Base-by-base conservation (phyloP, 2,329 filamentous ascomycete genomes). In the Fusarium avenaceum region DNA sequence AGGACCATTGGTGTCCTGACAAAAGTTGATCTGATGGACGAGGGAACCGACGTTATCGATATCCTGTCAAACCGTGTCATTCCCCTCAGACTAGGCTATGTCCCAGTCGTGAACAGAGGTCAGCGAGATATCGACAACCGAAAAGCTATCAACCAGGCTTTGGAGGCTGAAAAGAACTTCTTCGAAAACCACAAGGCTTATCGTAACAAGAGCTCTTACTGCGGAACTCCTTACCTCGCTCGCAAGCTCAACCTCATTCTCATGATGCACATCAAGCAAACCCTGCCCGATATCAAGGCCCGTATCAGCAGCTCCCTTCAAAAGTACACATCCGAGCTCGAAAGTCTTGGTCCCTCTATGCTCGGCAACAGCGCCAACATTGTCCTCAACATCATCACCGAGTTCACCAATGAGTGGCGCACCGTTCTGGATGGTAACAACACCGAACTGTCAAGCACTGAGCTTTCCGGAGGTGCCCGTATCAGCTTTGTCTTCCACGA, bases 221-320 rank as follows among this genome's bases (percentile, higher is more conserved):
- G 96, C 80, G 96, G 96, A 79, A 99, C 96, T 4, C 96, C 96
- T 6, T 99, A 99, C 77, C 85, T 99, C 63, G 96, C 96, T 6
- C 90, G 95, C 72, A 99, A 99, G 83, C 88, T 99, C 63, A 99
- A 99, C 82, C 86, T 99, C 75, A 98, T 99, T 77, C 87, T 99
- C 73, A 98, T 99, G 95, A 99, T 99, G 96, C 96, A 99, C 84
- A 99, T 99, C 85, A 99, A 99, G 83, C 95, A 99, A 84, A 99
- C 96, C 2, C 87, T 99, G 15, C 96, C 96, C 40, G 96, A 99
- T 77, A 99, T 99, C 85, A 99, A 99, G 84, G 93, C 92, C 15
- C 92, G 96, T 68, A 99, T 99, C 74, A 88, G 92, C n/a, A 92
- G 92, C 71, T 97, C 95, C 15, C 85, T 99, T 63, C 91, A 94